A percentile compares a stretch with the other conserved stretches of the same genome.
phyloP scores from a whole-genome alignment of 352 stramenopile species.

The Phytophthora pistaciae region DNA sequence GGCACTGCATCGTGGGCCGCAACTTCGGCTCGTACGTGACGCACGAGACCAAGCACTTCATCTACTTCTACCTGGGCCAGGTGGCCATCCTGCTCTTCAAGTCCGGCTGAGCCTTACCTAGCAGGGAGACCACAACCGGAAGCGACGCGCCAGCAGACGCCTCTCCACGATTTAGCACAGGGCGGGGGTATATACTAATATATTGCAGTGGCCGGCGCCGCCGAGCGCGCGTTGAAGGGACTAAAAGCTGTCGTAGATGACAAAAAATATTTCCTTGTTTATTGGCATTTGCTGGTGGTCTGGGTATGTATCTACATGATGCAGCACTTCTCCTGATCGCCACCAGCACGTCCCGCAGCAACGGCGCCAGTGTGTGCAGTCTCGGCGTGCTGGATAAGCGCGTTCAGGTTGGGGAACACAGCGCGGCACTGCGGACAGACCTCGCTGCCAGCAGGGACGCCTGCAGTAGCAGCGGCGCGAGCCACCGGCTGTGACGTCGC shows the following conservation, averaged over 20 bases:
- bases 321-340: constrained; percentile 64
- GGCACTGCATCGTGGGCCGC: constrained; percentile 95
- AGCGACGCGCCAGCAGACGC: constrained; percentile 8
- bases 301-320: constrained; percentile 46
- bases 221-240: constrained; percentile 16
- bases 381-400: constrained; percentile 75
- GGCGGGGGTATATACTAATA: constrained; percentile 36
- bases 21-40: constrained; percentile 96
- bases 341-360: constrained; percentile 23
- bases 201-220: constrained; percentile 30
- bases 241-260: neutral
- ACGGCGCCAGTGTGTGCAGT: constrained; percentile 44
- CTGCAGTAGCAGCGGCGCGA: constrained; percentile 11
- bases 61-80: constrained; percentile 97
- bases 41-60: constrained; percentile 95
- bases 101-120: constrained; percentile 62
- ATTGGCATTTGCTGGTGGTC: neutral
- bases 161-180: constrained; percentile 21
- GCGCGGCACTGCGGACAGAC: constrained; percentile 77
- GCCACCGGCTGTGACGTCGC: constrained; percentile 10
- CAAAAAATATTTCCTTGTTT: constrained; percentile 1
- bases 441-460: constrained; percentile 39
- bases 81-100: constrained; percentile 96
- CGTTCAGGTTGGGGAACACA: constrained; percentile 58
- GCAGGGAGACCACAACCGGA: neutral